Evolutionary conservation across 2,329 filamentous ascomycete species (phyloP), one percentile per base, ranked within the genome.

Genomic region (Lasiodiplodia theobromae): DNA sequence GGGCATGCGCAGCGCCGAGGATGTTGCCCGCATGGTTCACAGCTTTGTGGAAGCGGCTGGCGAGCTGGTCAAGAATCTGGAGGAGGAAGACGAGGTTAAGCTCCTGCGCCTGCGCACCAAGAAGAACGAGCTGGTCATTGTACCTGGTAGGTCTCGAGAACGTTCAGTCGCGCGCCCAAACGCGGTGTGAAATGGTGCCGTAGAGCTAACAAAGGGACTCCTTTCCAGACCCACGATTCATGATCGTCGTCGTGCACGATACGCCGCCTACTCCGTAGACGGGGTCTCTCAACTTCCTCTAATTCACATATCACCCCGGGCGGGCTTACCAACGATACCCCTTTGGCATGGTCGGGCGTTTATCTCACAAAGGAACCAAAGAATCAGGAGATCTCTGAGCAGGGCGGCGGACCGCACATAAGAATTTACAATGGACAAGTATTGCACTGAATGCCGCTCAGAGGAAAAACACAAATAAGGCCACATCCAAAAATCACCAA

Each of bases 91-190:
- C 74, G 92, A 94, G 76, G 80, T 94, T 71, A 93, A 90, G 80
- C 83, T 96, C 58, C 80, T 96, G 64, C 86, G 92, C 71, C 77
- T 96, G 71, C 87, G 93, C 72, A 95, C 92, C n/a, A 93, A 90
- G 83, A 94, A 92, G 79, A 91, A 94, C 73, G 93, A 96, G 79
- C 82, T 96, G 71, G 91, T 96, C 69, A 92, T 96, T 75, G 91
- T 95, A 23, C 92, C 92, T 66, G 84, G 84, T 85, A 77, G 57
- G 78, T 31, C 37, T 31, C 4, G 1, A 25, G 44, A 47, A n/a
- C n/a, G n/a, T n/a, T 47, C 44, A 47, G 44, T 10, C 5, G 7
- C 4, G 40, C 14, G 14, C 40, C 40, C 18, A 14, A 7, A 16
- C 14, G 44, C 6, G 44, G n/a, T 16, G 44, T 2, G 1, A 47